Conservation (phyloP, 768 basidiomycete genomes). For the Gelatoporia subvermispora region DNA sequence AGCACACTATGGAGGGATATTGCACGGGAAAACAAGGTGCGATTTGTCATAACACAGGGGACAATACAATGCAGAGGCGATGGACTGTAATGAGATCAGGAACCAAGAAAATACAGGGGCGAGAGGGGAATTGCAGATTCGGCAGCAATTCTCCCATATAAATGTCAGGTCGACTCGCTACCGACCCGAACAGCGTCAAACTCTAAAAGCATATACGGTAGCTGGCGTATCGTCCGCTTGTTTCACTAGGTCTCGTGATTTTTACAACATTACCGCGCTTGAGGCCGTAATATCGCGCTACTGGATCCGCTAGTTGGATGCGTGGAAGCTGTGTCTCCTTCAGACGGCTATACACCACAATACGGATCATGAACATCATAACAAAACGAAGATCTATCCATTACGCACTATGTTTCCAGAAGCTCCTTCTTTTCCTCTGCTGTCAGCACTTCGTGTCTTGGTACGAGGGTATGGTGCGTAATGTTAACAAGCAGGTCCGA, state of each 20-base stretch:
- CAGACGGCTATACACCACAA: slow-evolving; percentile 62
- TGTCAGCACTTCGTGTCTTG: slow-evolving; percentile 83
- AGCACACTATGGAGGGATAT: no score
- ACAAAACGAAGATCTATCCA: not conserved
- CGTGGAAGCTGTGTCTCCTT: slow-evolving; percentile 98
- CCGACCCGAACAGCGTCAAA: slow-evolving; percentile 6
- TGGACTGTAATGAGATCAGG: slow-evolving; percentile 1
- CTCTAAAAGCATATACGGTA: slow-evolving; percentile 82
- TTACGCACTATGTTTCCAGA: slow-evolving; percentile 87
- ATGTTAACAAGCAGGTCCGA: slow-evolving; percentile 97
- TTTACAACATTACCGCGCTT: slow-evolving; percentile 96
- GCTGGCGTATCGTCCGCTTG: slow-evolving; percentile 88
- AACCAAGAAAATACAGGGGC: not conserved
- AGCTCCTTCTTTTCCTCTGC: slow-evolving; percentile 82
- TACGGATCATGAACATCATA: slow-evolving; percentile 8
- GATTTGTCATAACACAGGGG: not conserved
- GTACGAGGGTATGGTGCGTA: slow-evolving; percentile 92
- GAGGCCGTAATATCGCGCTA: slow-evolving; percentile 97
- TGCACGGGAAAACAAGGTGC: no score
- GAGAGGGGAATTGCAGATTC: not conserved
- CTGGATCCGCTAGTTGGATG: slow-evolving; percentile 93
- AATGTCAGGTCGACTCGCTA: not conserved
- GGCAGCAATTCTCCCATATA: not conserved
- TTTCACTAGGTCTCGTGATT: slow-evolving; percentile 96
- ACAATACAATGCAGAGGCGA: slow-evolving; percentile 9